Base-by-base conservation (phyloP, 805 yeast genomes). In the Spathaspora passalidarum region DNA sequence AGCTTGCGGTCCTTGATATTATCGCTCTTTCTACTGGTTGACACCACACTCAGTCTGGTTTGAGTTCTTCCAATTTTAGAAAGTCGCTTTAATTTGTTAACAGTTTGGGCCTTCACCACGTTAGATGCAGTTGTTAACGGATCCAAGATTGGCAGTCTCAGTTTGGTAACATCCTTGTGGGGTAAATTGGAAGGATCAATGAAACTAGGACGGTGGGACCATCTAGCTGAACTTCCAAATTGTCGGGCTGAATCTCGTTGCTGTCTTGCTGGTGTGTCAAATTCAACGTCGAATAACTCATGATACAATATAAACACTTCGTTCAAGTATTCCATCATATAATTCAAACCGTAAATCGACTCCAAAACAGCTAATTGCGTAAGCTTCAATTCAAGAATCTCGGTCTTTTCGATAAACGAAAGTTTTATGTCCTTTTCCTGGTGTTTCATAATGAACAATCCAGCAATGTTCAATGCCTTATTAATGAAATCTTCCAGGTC, bases 291-390 rank as follows among this genome's bases (percentile, higher is more conserved):
- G 46, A 79, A 85, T 25, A 85, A 62, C 21, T 63, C 69, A 41
- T 79, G 74, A 54, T 76, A 84, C 9, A 84, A 59, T 9, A 70
- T 75, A 53, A 89, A 85, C 8, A 88, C 73, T 38, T 80, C 88
- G 2, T 86, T 78, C n/a, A 90, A 59, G 42, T 73, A 69, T 36
- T 83, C 88, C 48, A 88, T 60, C 0, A 89, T 80, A 37, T 77
- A 60, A 22, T 73, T 68, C 1, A 75, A 63, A 5, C 89, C 92
- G 46, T 77, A 72, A 3, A 78, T 67, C 5, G 79, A 73, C 55
- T 86, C 90, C 43, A 81, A 66, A n/a, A 88, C 68, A 1, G 88
- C 81, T 32, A 89, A 66, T 55, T 85, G 88, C 0, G 96, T 84
- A 63, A 86, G 72, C 54, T 86, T 86, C 59, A 89, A 72, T 58